Evolutionary conservation across 78 protist species (phyloP).

Genomic region (Dictyostelium discoideum): DNA sequence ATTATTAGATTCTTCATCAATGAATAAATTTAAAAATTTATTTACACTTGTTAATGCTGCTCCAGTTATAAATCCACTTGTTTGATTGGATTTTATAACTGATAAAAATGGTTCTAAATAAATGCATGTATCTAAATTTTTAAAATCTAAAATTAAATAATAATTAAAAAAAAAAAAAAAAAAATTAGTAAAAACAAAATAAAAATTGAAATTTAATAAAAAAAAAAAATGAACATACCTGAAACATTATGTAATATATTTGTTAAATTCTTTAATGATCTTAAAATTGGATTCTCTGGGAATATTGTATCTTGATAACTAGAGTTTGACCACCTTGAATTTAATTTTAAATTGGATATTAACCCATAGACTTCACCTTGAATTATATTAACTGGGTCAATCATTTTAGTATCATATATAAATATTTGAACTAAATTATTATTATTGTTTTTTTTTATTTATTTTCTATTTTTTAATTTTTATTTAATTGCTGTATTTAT

Average conservation of each 20-base stretch:
- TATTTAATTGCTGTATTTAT: no score
- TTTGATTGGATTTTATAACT: slow-evolving; percentile 87
- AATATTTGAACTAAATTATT: no score
- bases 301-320: background rate
- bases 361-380: slow-evolving; percentile 71
- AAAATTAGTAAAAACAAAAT: no score
- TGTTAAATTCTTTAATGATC: slow-evolving; percentile 45
- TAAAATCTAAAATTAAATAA: slow-evolving; percentile 26
- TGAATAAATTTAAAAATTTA: slow-evolving; percentile 84
- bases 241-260: slow-evolving; percentile 57
- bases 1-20: slow-evolving; percentile 50
- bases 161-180: background rate
- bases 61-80: slow-evolving; percentile 95
- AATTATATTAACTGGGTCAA: slow-evolving; percentile 38
- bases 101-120: slow-evolving; percentile 90
- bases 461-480: no score
- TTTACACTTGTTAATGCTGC: slow-evolving; percentile 90
- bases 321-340: slow-evolving; percentile 53
- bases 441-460: no score
- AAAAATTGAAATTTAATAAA: background rate
- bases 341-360: slow-evolving; percentile 47
- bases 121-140: slow-evolving; percentile 51
- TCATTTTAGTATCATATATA: background rate
- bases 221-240: background rate
- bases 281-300: slow-evolving; percentile 49